A percentile compares a stretch with the other conserved stretches of the same genome.
These are phyloP conservation scores for Fraxinus sp. DNA, from an alignment of 305 asterid species.

Conservation along the genomic window DNA sequence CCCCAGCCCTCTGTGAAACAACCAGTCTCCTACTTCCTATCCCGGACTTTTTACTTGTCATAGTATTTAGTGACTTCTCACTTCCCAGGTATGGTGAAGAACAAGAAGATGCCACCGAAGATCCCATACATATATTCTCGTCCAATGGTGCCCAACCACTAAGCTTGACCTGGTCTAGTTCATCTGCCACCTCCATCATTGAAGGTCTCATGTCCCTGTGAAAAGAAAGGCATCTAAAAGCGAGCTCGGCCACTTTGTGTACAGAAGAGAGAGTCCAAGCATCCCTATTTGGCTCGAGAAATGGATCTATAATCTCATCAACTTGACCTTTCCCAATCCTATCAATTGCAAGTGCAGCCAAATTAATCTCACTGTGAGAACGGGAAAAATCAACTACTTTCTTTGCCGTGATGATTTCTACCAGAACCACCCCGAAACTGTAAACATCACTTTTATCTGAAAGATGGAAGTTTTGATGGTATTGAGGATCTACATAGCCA, in stretches of 20 bases:
- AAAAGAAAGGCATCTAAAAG: slow-evolving; percentile 89
- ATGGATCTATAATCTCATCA: slow-evolving; percentile 86
- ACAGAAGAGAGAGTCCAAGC: slow-evolving; percentile 94
- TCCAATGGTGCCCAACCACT: slow-evolving; percentile 83
- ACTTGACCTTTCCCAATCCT: slow-evolving; percentile 78
- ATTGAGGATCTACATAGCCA: slow-evolving; percentile 93
- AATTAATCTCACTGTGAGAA: slow-evolving; percentile 70
- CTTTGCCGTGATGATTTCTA: slow-evolving; percentile 80
- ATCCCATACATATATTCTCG: slow-evolving; percentile 53
- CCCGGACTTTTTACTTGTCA: slow-evolving; percentile 39
- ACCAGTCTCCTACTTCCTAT: slow-evolving; percentile 58
- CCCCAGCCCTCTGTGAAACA: slow-evolving; percentile 36
- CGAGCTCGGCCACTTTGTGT: slow-evolving; percentile 85
- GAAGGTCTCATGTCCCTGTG: slow-evolving; percentile 94
- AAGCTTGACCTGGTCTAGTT: slow-evolving; percentile 74
- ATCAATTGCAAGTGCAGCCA: slow-evolving; percentile 86
- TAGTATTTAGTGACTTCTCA: slow-evolving; percentile 56
- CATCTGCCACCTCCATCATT: slow-evolving; percentile 94
- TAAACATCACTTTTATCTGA: slow-evolving; percentile 96
- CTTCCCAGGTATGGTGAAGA: slow-evolving; percentile 75
- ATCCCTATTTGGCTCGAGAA: slow-evolving; percentile 75
- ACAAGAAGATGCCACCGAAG: slow-evolving; percentile 71
- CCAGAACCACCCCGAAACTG: slow-evolving; percentile 92
- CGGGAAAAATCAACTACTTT: slow-evolving; percentile 88
- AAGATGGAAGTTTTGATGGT: slow-evolving; percentile 92